These are phyloP conservation scores for Smallanthus sonchifolius DNA, from an alignment of 129 eudicot species.

Conservation along the genomic window DNA sequence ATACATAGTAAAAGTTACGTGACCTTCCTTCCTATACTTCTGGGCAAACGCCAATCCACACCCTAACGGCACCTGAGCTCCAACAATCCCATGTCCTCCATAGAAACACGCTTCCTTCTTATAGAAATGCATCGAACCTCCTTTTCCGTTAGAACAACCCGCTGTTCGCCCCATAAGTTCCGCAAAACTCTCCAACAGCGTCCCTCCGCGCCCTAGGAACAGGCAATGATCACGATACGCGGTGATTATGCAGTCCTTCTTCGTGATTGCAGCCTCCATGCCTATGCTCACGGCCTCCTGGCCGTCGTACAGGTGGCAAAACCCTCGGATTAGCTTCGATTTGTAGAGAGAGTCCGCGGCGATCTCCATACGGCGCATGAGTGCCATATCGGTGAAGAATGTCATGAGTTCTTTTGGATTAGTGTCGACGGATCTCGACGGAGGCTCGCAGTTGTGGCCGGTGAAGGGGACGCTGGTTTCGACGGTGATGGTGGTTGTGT, in stretches of 20 bases:
- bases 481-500: slow-evolving; percentile 56
- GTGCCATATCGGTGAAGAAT: slow-evolving; percentile 79
- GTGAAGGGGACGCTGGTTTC: slow-evolving; percentile 87
- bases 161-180: slow-evolving; percentile 84
- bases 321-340: slow-evolving; percentile 87
- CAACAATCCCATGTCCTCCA: slow-evolving; percentile 98
- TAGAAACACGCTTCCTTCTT: slow-evolving; percentile 74
- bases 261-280: slow-evolving; percentile 90
- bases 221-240: slow-evolving; percentile 89
- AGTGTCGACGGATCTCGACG: slow-evolving; percentile 72
- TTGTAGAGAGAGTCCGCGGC: slow-evolving; percentile 95
- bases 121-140: slow-evolving; percentile 97
- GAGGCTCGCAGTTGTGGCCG: slow-evolving; percentile 80
- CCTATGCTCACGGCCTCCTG: slow-evolving; percentile 95
- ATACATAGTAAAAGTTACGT: slow-evolving; percentile 69
- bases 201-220: slow-evolving; percentile 76
- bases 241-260: slow-evolving; percentile 77
- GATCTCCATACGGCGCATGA: slow-evolving; percentile 97
- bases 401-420: slow-evolving; percentile 64
- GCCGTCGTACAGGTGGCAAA: slow-evolving; percentile 92
- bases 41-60: slow-evolving; percentile 93
- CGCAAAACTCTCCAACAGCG: slow-evolving; percentile 54
- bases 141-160: slow-evolving; percentile 91
- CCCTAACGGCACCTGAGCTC: slow-evolving; percentile 95
- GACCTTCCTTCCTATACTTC: slow-evolving; percentile 79